These are phyloP conservation scores for Rubia peregrina DNA, from an alignment of 305 asterid genomes.

Conservation along the genomic window DNA sequence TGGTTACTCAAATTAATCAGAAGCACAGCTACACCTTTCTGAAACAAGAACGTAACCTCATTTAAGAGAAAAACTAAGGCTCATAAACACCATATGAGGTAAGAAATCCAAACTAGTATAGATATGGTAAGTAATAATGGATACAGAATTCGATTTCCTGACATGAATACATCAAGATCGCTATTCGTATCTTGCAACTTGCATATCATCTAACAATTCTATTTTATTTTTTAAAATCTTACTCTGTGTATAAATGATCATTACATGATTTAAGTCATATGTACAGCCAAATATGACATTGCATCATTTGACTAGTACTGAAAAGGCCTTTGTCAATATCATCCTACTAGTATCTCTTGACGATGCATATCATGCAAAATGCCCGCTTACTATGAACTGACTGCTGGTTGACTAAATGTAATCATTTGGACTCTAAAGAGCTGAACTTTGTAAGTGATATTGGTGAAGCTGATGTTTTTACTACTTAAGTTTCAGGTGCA, in stretches of 20 bases:
- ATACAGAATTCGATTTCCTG: background rate
- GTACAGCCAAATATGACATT: too few relatives aligned
- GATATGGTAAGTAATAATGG: background rate
- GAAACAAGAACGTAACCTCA: conserved; percentile 14
- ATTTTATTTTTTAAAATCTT: too few relatives aligned
- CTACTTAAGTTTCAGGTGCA: conserved; percentile 4
- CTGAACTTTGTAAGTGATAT: background rate
- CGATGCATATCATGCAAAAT: background rate
- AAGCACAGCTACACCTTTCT: conserved; percentile 70
- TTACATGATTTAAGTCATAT: too few relatives aligned
- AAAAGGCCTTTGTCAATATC: background rate
- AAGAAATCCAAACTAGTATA: background rate
- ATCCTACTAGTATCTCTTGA: background rate
- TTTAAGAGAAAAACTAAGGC: background rate
- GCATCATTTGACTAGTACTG: too few relatives aligned
- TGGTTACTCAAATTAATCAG: conserved; percentile 67
- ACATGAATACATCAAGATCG: too few relatives aligned
- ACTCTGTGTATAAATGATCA: too few relatives aligned
- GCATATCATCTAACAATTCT: too few relatives aligned
- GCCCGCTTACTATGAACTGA: background rate
- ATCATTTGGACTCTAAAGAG: background rate
- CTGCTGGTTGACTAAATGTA: background rate
- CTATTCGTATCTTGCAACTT: too few relatives aligned
- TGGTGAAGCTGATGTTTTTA: background rate
- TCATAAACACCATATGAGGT: background rate